A percentile compares a stretch with the other conserved stretches of the same genome.
Conservation (phyloP, 257 asterid species). For the Nicotiana tabacum region DNA sequence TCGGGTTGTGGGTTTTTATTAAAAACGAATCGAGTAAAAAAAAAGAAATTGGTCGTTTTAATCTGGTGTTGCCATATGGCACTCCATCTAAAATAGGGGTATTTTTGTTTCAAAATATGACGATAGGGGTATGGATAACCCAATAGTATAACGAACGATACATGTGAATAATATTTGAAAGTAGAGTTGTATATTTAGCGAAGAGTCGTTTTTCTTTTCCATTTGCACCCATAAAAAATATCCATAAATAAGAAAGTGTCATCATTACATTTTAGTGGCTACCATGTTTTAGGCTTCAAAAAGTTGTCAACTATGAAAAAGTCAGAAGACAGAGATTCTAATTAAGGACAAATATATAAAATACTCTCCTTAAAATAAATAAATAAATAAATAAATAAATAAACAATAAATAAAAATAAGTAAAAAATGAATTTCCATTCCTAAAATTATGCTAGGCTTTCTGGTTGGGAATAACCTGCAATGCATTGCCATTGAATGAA, state of each 20-base stretch:
- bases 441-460: not conserved
- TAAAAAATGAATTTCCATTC: not conserved
- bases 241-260: not conserved
- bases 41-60: too few relatives aligned
- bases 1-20: too few relatives aligned
- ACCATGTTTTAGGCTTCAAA: not conserved
- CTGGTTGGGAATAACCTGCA: not conserved
- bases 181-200: too few relatives aligned
- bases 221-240: not conserved
- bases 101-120: too few relatives aligned
- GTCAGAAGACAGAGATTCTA: not conserved
- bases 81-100: too few relatives aligned
- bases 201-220: not conserved
- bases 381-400: not conserved
- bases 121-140: too few relatives aligned
- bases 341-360: not conserved
- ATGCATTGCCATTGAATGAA: conserved; percentile 12
- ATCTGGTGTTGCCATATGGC: too few relatives aligned
- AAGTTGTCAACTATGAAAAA: not conserved
- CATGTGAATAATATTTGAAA: too few relatives aligned
- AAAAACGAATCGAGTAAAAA: too few relatives aligned
- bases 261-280: not conserved
- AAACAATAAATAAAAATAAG: not conserved
- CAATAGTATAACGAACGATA: too few relatives aligned
- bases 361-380: not conserved